Evolutionary conservation across 1,284 basidiomycete genomes (phyloP).

Genomic region (Gomphus sp.): DNA sequence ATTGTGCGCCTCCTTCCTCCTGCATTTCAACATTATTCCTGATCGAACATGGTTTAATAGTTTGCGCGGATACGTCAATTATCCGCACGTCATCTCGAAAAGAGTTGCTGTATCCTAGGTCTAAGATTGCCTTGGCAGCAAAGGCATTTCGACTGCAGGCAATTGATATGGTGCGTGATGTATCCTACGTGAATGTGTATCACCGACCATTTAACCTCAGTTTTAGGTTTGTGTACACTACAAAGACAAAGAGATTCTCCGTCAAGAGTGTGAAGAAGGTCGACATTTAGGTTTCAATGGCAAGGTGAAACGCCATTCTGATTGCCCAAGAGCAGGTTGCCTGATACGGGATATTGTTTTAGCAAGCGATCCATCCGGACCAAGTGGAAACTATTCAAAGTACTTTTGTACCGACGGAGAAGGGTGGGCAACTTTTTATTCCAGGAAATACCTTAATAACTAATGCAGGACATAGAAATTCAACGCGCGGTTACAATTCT

Average conservation of each 20-base stretch:
- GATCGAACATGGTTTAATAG: constrained; percentile 25
- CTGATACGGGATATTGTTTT: constrained; percentile 2
- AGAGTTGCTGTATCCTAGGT: constrained; percentile 83
- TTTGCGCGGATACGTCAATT: constrained; percentile 82
- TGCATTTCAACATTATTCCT: not conserved
- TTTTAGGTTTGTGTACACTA: constrained; percentile 85
- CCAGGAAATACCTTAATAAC: not conserved
- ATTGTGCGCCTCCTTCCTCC: constrained; percentile 45
- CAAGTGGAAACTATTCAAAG: constrained; percentile 77
- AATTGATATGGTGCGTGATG: constrained; percentile 70
- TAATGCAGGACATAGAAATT: constrained; percentile 49
- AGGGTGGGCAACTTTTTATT: constrained; percentile 35
- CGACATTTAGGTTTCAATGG: constrained; percentile 75
- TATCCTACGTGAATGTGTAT: not conserved
- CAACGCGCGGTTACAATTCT: constrained; percentile 69
- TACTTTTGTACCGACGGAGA: constrained; percentile 67
- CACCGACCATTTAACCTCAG: constrained; percentile 1
- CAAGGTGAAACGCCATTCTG: constrained; percentile 45
- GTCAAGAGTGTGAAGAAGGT: constrained; percentile 74
- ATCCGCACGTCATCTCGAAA: constrained; percentile 65
- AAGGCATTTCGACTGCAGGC: constrained; percentile 80
- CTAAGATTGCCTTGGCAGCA: constrained; percentile 74
- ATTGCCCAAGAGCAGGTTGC: not conserved
- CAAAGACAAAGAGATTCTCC: constrained; percentile 63
- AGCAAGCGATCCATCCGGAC: constrained; percentile 93